phyloP scores from a whole-genome alignment of 345 rosid species.

The Lumnitzera racemosa region DNA sequence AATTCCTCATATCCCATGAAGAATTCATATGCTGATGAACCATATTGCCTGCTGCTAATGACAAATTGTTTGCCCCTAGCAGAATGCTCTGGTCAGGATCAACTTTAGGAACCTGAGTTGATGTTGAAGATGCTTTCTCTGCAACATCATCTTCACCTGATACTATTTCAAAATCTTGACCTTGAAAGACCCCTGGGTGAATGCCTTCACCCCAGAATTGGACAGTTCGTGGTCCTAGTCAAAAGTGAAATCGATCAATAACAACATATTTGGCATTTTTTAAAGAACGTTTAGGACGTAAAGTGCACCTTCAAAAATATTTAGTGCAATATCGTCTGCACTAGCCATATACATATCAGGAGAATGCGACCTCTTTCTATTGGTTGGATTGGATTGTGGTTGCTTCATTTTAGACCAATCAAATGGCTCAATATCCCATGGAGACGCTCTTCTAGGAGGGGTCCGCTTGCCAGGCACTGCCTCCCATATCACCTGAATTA shows the following conservation, averaged over 20 bases:
- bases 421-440: conserved; percentile 39
- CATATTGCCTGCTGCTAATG: not conserved
- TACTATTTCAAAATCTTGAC: conserved; percentile 29
- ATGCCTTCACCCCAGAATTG: too few relatives aligned
- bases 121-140: too few relatives aligned
- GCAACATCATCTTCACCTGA: not conserved
- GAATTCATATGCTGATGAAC: not conserved
- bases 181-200: conserved; percentile 45
- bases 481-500: conserved; percentile 51
- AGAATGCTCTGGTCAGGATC: too few relatives aligned
- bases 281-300: too few relatives aligned
- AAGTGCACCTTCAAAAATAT: too few relatives aligned
- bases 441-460: conserved; percentile 36
- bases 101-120: too few relatives aligned
- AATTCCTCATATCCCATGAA: conserved; percentile 11
- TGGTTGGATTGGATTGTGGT: conserved; percentile 4
- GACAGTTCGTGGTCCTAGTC: too few relatives aligned
- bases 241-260: not conserved
- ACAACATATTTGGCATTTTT: too few relatives aligned
- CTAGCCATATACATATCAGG: conserved; percentile 9
- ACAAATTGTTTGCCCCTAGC: too few relatives aligned
- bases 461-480: conserved; percentile 4
- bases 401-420: conserved; percentile 18
- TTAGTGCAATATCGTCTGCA: too few relatives aligned
- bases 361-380: conserved; percentile 22